phyloP scores from a whole-genome alignment of 179 eudicot species.

The Camellia oleifera region DNA sequence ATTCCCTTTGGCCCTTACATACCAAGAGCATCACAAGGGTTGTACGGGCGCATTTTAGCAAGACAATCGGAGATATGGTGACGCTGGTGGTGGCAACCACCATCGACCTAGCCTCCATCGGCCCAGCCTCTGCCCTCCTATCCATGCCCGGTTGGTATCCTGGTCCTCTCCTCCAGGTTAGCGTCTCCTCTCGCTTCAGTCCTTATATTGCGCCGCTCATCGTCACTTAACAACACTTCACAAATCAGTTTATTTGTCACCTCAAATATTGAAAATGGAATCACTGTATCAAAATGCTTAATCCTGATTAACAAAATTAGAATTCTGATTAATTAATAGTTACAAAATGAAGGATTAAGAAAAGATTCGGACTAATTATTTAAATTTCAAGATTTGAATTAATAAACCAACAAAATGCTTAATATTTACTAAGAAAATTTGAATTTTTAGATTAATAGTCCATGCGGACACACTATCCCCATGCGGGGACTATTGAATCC shows the following conservation, averaged over 20 bases:
- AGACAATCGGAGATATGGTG: conserved; percentile 34
- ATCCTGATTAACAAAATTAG: too few species aligned
- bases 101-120: conserved; percentile 56
- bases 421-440: too few species aligned
- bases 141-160: conserved; percentile 58
- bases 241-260: background rate
- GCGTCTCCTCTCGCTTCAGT: background rate
- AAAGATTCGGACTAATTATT: too few species aligned
- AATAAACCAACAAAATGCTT: too few species aligned
- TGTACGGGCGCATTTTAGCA: conserved; percentile 4
- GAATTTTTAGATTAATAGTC: too few species aligned
- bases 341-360: background rate
- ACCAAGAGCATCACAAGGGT: background rate
- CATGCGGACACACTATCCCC: too few species aligned
- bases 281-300: background rate
- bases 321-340: too few species aligned
- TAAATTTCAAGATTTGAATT: too few species aligned
- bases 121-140: conserved; percentile 60
- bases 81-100: conserved; percentile 67
- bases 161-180: conserved; percentile 55
- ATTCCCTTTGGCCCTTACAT: background rate
- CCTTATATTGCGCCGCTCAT: background rate
- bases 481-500: too few species aligned
- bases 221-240: background rate
- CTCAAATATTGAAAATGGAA: background rate